Conservation (phyloP, 768 basidiomycete species). For the Mycena maculata region DNA sequence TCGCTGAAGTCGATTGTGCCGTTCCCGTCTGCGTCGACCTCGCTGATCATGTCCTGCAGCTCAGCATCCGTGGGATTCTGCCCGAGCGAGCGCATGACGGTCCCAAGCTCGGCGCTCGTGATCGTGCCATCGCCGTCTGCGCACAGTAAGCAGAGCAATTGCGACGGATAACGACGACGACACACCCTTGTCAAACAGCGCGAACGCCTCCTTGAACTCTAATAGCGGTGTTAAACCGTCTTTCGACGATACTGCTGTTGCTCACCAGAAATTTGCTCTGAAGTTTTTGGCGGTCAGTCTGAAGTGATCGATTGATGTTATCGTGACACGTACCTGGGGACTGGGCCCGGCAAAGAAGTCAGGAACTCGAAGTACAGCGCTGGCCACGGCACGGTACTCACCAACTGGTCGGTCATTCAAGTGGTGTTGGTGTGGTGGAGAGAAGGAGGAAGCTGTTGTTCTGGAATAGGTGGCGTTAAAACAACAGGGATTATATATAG, state of each 20-base stretch:
- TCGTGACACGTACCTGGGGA: constrained; percentile 64
- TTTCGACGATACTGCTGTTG: constrained; percentile 11
- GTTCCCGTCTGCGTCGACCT: constrained; percentile 88
- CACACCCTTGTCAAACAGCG: constrained; percentile 94
- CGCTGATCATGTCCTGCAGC: constrained; percentile 95
- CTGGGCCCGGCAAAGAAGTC: too few relatives aligned
- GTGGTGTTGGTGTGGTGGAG: too few relatives aligned
- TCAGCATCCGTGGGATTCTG: constrained; percentile 95
- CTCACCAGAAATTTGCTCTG: constrained; percentile 93
- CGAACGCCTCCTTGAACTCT: constrained; percentile 99
- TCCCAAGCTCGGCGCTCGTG: constrained; percentile 90
- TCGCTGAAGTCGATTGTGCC: constrained; percentile 88
- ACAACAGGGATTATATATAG: too few relatives aligned
- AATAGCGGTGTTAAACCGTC: constrained; percentile 19
- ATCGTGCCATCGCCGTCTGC: constrained; percentile 94
- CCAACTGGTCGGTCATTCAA: too few relatives aligned
- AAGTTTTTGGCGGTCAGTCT: constrained; percentile 19
- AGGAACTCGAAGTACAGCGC: too few relatives aligned
- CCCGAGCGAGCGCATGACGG: constrained; percentile 92
- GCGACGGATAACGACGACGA: constrained; percentile 31
- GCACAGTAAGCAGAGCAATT: not conserved
- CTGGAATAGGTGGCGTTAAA: too few relatives aligned
- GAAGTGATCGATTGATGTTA: not conserved
- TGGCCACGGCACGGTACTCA: too few relatives aligned
- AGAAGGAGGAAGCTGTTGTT: too few relatives aligned